Evolutionary conservation across 2,329 filamentous ascomycete genomes (phyloP), one percentile per base, ranked within the genome.

Genomic region (Apiospora rasikravindrae): DNA sequence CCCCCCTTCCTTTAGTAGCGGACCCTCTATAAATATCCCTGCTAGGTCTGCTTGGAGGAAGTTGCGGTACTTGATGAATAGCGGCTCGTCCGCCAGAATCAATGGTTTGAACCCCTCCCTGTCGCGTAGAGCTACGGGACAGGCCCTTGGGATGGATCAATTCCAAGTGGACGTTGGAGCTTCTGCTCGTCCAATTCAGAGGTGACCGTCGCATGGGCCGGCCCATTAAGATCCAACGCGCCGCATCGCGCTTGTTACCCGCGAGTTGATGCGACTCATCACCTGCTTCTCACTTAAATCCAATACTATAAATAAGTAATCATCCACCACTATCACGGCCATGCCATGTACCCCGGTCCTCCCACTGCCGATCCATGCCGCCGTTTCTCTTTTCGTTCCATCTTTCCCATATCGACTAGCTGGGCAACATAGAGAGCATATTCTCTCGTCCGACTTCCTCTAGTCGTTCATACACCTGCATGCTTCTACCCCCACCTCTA

Each of bases 151-250:
- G 24, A 53, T 53, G 49, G 24, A 53, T 57, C 44, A 19, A 26
- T 51, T 24, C 47, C 45, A 47, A 47, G 4, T 44, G 42, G 14
- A 19, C 45, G 19, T 47, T 47, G 19, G 7, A 47, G 19, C 45
- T n/a, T n/a, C 45, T 47, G 45, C 22, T n/a, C 45, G 19, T 49
- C 45, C 49, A 29, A 53, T 53, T 10, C 49, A 53, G 2, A 26
- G 45, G 22, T n/a, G 45, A 1, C 51, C 26, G 49, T 61, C 53
- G 53, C 53, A 29, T 61, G 29, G 29, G 22, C 19, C 29, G 11
- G 29, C 57, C 33, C 57, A 64, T 64, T 64, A 64, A 64, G 57
- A 64, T 40, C 57, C 57, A 64, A 64, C 57, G 57, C 57, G 57
- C 53, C 53, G 53, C 33, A 64, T 40, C 57, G 57, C 57, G 57